Base-by-base conservation (phyloP, 441 rosid species). In the Pelargonium cotyledonis region DNA sequence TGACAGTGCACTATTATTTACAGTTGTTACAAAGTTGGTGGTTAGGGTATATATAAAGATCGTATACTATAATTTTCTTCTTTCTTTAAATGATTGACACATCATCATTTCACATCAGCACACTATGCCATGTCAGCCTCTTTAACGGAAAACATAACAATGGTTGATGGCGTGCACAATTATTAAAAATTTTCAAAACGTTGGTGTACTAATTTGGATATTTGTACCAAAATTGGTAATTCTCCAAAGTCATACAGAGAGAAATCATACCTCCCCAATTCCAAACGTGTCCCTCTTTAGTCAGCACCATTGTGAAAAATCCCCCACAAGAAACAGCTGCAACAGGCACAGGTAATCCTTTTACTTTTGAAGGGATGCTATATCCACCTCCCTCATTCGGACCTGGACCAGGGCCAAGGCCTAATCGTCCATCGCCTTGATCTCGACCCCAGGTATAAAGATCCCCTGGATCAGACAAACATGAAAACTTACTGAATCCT, bases 301-400 rank as follows among this genome's bases (percentile, higher is more conserved):
- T 91, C 47, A 94, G 81, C 2, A 75, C 91, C 87, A 77, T 66
- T 4, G 98, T 94, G 89, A 89, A 91, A 80, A 94, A 91, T 46
- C 95, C 97, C 73, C 99, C 97, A 80, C 97, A 94, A 23, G 80
- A 86, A 72, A 88, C 95, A 63, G 95, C 88, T 68, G 87, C 83
- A 29, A 85, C 80, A 14, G 94, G 91, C 12, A 79, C 82, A 14
- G 90, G 78, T 35, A 91, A 78, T 58, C 85, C 89, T 77, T 87
- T 85, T 49, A 94, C 90, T 77, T 80, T 81, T 67, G 88, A 88
- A 18, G 96, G 99, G 71, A 91, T 81, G 76, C 99, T 88, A 65
- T 86, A 86, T 68, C 99, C 92, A 69, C 97, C 99, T 46, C 87
- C 95, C 83, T 91, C 96, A 71, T 91, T 90, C 43, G 95, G 99